Percentiles rank a stretch among this genome's conserved stretches.
These are phyloP conservation scores for Fusarium circinatum DNA, from an alignment of 2,329 filamentous ascomycete genomes.

Conservation along the genomic window DNA sequence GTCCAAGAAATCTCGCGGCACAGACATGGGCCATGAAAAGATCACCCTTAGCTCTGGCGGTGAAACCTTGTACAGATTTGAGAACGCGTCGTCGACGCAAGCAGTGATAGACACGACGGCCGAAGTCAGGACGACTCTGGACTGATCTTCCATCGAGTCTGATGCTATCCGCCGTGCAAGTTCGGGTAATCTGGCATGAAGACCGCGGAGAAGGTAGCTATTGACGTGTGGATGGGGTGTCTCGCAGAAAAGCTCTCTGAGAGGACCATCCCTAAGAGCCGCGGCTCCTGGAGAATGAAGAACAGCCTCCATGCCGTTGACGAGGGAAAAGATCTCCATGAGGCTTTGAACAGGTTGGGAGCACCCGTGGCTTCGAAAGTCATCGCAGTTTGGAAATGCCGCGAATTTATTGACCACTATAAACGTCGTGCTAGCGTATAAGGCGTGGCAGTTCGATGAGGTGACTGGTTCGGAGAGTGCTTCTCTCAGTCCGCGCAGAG, in stretches of 20 bases:
- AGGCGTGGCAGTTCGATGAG: conserved; percentile 15
- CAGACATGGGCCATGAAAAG: conserved; percentile 30
- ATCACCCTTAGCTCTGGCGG: conserved; percentile 21
- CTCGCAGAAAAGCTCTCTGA: conserved; percentile 9
- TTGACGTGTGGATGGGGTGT: rapidly evolving
- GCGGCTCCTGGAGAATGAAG: conserved; percentile 10
- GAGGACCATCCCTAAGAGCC: background rate
- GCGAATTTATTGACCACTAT: conserved; percentile 37
- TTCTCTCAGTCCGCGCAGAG: conserved; percentile 24
- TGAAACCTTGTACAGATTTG: background rate
- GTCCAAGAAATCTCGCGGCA: conserved; percentile 19
- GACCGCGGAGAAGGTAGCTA: background rate
- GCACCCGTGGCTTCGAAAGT: conserved; percentile 10
- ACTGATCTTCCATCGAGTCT: conserved; percentile 3
- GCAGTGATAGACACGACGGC: background rate
- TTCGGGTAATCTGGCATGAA: conserved; percentile 3
- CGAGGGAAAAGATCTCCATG: conserved; percentile 28
- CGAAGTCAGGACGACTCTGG: background rate
- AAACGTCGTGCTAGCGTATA: conserved; percentile 10
- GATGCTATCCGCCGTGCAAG: conserved; percentile 7
- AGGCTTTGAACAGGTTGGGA: conserved; percentile 7
- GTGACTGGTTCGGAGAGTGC: background rate
- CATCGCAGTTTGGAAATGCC: conserved; percentile 23
- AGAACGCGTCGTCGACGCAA: background rate
- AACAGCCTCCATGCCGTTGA: conserved; percentile 23